Base-by-base conservation (phyloP, 148 eudicot genomes). In the Silene conica region DNA sequence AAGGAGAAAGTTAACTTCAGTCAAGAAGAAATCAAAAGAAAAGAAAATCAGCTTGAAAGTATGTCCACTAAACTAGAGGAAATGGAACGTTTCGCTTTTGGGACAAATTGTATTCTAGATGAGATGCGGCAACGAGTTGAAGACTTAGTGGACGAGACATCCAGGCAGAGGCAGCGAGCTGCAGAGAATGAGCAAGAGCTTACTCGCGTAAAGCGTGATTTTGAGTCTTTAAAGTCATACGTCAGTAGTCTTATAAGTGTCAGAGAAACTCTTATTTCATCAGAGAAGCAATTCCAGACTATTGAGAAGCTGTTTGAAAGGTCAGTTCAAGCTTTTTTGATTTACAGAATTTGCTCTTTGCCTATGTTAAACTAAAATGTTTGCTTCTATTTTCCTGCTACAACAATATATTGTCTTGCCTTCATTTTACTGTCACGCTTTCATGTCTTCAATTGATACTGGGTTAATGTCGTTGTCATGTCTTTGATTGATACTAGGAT, bases 301-400 rank as follows among this genome's bases (percentile, higher is more conserved):
- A 93, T 93, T 79, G 98, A 93, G 81, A 89, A 80, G 83, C 93
- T 90, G 71, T 93, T 93, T 85, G 98, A 93, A 76, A 84, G 98
- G 98, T 90, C 75, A 86, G 98, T 86, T 54, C 86, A 59, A 52
- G 41, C 72, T 78, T 7, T 63, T 63, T 11, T 12, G 75, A 25
- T 67, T 18, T 76, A 38, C 43, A 55, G 65, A 20, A 19, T 16
- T 77, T 38, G 50, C 26, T 0, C 50, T 12, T 1, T 67, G 8
- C 2, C 34, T 60, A 31, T 26, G 19, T 63, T 15, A 38, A 22
- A 14, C 67, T 63, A 28, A 20, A 60, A 62, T 13, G 15, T 1
- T 63, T 20, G 15, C 68, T 63, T 77, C 28, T 38, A 5, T 72
- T 21, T 20, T 45, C 23, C 1, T 48, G 22, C 54, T 76, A 9